A percentile compares a stretch with the other conserved stretches of the same genome.
phyloP scores from a whole-genome alignment of 1,284 basidiomycete species.

The Testicularia cyperi region DNA sequence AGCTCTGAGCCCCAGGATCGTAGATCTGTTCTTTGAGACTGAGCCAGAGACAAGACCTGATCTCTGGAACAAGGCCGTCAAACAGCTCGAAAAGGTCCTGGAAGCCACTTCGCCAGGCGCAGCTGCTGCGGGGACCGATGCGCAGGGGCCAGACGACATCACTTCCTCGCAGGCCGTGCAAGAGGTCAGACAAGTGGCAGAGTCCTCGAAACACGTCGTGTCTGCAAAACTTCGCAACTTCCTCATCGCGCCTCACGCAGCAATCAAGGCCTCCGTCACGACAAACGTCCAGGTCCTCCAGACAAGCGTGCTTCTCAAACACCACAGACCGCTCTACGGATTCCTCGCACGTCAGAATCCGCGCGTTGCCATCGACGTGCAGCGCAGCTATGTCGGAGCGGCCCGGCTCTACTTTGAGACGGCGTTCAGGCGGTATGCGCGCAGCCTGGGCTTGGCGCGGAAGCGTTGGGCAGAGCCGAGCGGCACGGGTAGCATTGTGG shows the following conservation, averaged over 20 bases:
- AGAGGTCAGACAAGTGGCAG: slow-evolving; percentile 77
- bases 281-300: slow-evolving; percentile 93
- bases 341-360: slow-evolving; percentile 83
- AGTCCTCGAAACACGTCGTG: slow-evolving; percentile 82
- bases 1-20: slow-evolving; percentile 77
- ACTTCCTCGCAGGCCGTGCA: slow-evolving; percentile 68
- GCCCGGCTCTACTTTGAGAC: slow-evolving; percentile 94
- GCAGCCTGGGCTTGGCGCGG: slow-evolving; percentile 62
- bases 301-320: slow-evolving; percentile 77
- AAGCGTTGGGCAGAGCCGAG: slow-evolving; percentile 41
- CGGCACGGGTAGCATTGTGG: no score
- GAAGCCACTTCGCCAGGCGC: slow-evolving; percentile 63
- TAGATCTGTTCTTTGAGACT: slow-evolving; percentile 78
- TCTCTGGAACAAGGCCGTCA: slow-evolving; percentile 75
- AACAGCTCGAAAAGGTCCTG: slow-evolving; percentile 76
- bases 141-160: no score
- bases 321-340: slow-evolving; percentile 70
- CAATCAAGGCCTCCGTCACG: slow-evolving; percentile 78
- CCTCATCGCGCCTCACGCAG: slow-evolving; percentile 78
- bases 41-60: slow-evolving; percentile 63
- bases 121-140: neutral
- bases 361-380: slow-evolving; percentile 81
- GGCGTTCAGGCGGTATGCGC: slow-evolving; percentile 83
- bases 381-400: slow-evolving; percentile 79
- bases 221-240: slow-evolving; percentile 79